Evolutionary conservation across 129 eudicot species (phyloP).

Genomic region (Centaurea solstitialis): DNA sequence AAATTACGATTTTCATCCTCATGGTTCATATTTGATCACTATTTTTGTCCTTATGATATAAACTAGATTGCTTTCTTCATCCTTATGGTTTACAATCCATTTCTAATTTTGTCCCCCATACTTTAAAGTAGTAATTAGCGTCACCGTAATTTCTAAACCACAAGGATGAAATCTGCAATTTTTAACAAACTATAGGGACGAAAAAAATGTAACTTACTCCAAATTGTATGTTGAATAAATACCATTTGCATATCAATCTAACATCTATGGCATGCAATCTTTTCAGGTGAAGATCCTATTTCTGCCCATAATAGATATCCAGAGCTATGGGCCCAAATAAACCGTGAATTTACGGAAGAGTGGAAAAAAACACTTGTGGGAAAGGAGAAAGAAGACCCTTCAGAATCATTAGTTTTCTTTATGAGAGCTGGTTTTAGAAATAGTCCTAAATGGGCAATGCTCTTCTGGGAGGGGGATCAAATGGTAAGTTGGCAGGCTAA

Average conservation of each 20-base stretch:
- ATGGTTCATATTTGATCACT: too few relatives aligned
- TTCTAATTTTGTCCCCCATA: too few relatives aligned
- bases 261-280: slow-evolving; percentile 8
- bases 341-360: slow-evolving; percentile 85
- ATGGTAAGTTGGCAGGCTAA: slow-evolving; percentile 99
- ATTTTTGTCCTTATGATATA: too few relatives aligned
- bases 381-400: slow-evolving; percentile 65
- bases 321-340: slow-evolving; percentile 93
- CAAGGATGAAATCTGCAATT: too few relatives aligned
- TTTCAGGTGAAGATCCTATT: slow-evolving; percentile 93
- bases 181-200: too few relatives aligned
- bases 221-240: background rate
- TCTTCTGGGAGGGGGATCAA: slow-evolving; percentile 99
- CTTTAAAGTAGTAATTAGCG: too few relatives aligned
- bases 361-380: slow-evolving; percentile 53
- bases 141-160: too few relatives aligned
- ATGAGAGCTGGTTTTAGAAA: slow-evolving; percentile 97
- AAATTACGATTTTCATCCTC: too few relatives aligned
- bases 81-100: too few relatives aligned
- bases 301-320: slow-evolving; percentile 97
- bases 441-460: slow-evolving; percentile 94
- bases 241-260: background rate
- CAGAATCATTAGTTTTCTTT: slow-evolving; percentile 84
- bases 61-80: too few relatives aligned
- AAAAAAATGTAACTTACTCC: too few relatives aligned